These are phyloP conservation scores for Pseudozyma sp. DNA, from an alignment of 1,284 basidiomycete genomes.

Conservation along the genomic window DNA sequence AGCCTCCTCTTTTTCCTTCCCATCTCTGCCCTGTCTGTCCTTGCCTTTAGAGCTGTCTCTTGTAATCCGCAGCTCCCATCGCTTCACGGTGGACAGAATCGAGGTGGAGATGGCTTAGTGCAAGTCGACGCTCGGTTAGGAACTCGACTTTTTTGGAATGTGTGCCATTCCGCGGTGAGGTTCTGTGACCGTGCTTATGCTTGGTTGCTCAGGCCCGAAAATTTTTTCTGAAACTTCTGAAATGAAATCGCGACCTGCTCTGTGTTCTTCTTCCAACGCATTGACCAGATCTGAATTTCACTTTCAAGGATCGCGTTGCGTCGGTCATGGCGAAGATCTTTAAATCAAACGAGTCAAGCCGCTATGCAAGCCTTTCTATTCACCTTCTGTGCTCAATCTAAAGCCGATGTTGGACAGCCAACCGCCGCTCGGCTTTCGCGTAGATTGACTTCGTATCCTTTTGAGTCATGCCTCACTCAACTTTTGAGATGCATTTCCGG, in stretches of 20 bases:
- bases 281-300: neutral
- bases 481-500: neutral
- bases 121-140: conserved; percentile 1
- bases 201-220: too few relatives aligned
- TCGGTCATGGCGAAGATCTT: too few relatives aligned
- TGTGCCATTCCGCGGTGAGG: neutral
- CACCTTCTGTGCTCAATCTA: too few relatives aligned
- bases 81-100: neutral
- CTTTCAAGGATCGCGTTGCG: too few relatives aligned
- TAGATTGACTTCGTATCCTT: neutral
- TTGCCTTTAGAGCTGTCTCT: too few relatives aligned
- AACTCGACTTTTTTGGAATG: neutral
- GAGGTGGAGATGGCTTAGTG: neutral
- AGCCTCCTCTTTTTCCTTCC: too few relatives aligned
- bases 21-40: too few relatives aligned
- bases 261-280: neutral
- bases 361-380: too few relatives aligned
- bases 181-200: neutral
- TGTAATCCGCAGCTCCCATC: too few relatives aligned
- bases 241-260: neutral
- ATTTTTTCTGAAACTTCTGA: neutral
- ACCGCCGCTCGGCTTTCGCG: conserved; percentile 2
- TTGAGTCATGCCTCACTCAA: too few relatives aligned
- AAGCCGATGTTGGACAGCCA: neutral
- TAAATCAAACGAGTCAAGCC: neutral